Evolutionary conservation across 78 protist species (phyloP), one percentile per base, ranked within the genome.

Genomic region (Dictyostelium purpureum): DNA sequence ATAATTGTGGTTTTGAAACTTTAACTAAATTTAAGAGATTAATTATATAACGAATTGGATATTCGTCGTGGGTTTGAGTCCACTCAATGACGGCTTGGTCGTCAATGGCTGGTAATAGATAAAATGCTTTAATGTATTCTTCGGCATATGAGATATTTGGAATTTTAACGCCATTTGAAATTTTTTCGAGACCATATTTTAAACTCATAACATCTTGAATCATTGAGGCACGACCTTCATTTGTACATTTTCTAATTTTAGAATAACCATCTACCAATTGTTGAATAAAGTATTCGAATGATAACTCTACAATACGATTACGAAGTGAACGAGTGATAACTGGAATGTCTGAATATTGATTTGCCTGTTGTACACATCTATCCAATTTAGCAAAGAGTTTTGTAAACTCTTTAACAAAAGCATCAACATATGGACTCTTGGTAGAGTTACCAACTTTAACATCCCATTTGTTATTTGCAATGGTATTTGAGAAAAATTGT

Each of bases 221-320:
- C 92, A 85, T 85, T 0, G 54, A 43, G 0, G 80, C 74, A 85
- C 92, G 92, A 70, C 92, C 82, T 33, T 73, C 92, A 5, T 57
- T 43, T 31, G 92, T 56, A 26, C 92, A 85, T 57, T 70, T 73
- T 33, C 28, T 71, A n/a, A 85, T 73, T n/a, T 70, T 52, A 56
- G 81, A 71, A 40, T 73, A 85, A 45, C 92, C 92, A 59, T 85
- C 92, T 1, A 85, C 92, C 21, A 73, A 42, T 49, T 85, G 92
- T 54, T 73, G 80, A 21, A 85, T 77, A 24, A 85, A 73, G 33
- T 33, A 85, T 59, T 85, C 92, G 7, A 73, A 59, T 12, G 79
- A 18, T 4, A 61, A 45, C 7, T 28, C 38, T 2, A 85, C 73
- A 6, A 85, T 85, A 6, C 52, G 38, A 35, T 75, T 56, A 38